Evolutionary conservation across 805 yeast species (phyloP), one percentile per base, ranked within the genome.

Genomic region (Pichia ethanolica): DNA sequence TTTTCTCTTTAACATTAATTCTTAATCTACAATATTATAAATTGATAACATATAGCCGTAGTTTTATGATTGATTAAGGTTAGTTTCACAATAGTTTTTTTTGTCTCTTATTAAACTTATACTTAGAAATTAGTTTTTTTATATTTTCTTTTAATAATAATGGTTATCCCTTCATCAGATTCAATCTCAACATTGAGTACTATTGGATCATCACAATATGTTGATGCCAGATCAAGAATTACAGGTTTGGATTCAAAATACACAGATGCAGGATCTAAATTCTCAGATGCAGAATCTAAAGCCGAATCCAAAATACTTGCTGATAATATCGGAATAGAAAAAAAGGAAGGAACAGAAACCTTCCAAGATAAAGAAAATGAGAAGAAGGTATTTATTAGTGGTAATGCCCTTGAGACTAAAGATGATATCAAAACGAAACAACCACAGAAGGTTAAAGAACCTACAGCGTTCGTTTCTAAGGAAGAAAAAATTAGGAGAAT

Each of bases 141-240:
- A 20, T 20, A 20, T 20, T 20, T 20, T 20, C 20, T 20, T 20
- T 20, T 20, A 20, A 20, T 20, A 20, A 20, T 20, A 20, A 47
- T 45, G 50, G 30, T 44, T 12, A 14, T 53, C 20, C 43, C 42
- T 7, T 34, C 48, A 25, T 54, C 57, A 1, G 28, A 34, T 8
- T 51, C 60, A 1, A 13, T 44, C 3, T 54, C 60, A 3, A 46
- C 54, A 3, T 26, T 50, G 13, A 53, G 56, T 7, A 51, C 59
- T 1, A 35, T 52, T 10, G 54, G 52, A 7, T 49, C 53, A 34
- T 53, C 62, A 5, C 44, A 47, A 8, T 59, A 53, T 47, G 41
- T 48, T 7, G 62, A 59, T 44, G 62, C 62, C 20, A 41, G 37
- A 4, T 55, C 60, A 14, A 44, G 35, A 4, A 43, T 49, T 7